phyloP scores from a whole-genome alignment of 768 basidiomycete species.

The Termitomyces titanicus region DNA sequence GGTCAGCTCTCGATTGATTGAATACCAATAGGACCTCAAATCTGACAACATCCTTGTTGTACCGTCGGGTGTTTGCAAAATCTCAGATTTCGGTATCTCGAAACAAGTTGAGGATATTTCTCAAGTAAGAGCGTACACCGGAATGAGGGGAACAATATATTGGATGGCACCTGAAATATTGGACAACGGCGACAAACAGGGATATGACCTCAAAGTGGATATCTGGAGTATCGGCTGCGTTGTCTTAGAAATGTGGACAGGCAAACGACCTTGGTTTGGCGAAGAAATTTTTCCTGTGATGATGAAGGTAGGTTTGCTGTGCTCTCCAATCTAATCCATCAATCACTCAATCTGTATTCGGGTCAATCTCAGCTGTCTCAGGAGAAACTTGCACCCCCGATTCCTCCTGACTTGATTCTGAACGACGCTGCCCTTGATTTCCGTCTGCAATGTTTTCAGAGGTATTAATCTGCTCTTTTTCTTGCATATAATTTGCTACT shows the following conservation, averaged over 20 bases:
- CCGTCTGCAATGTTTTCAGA: conserved; percentile 70
- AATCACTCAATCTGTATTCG: background rate
- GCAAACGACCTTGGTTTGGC: conserved; percentile 81
- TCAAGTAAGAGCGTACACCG: conserved; percentile 58
- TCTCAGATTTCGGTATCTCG: conserved; percentile 96
- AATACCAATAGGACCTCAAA: conserved; percentile 68
- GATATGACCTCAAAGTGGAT: conserved; percentile 92
- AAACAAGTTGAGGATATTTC: conserved; percentile 76
- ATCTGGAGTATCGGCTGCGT: conserved; percentile 97
- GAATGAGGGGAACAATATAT: conserved; percentile 87
- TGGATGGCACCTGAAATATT: conserved; percentile 97
- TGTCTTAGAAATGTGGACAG: conserved; percentile 94
- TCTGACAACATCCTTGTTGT: conserved; percentile 94
- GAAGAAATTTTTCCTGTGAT: conserved; percentile 74
- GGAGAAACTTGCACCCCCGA: conserved; percentile 65
- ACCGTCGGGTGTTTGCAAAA: conserved; percentile 82
- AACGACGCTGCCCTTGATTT: conserved; percentile 68
- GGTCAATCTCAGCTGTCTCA: conserved; percentile 51
- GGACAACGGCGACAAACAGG: conserved; percentile 54
- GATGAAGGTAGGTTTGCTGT: conserved; percentile 54
- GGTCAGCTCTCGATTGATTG: conserved; percentile 1
- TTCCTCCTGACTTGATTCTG: conserved; percentile 65
- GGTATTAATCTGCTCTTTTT: conserved; percentile 36
- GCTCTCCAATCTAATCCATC: background rate
- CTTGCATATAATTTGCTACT: background rate